phyloP scores from a whole-genome alignment of 2,329 filamentous ascomycete species.

The Gyromitra esculenta region DNA sequence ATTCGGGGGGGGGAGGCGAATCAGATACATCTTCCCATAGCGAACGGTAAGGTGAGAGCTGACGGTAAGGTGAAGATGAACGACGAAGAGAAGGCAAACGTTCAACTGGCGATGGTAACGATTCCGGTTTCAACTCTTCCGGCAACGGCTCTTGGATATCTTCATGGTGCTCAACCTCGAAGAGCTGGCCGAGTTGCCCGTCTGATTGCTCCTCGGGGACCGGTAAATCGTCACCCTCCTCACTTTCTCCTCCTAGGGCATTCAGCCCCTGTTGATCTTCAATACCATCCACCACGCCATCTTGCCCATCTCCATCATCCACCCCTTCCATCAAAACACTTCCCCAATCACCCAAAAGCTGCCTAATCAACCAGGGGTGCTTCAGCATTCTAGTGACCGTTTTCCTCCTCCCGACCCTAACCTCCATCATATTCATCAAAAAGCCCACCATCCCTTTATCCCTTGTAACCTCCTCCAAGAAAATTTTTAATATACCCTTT shows the following conservation, averaged over 20 bases:
- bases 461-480: slow-evolving; percentile 27
- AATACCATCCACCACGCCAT: slow-evolving; percentile 15
- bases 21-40: slow-evolving; percentile 26
- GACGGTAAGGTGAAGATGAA: not conserved
- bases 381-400: slow-evolving; percentile 42
- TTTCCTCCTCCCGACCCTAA: slow-evolving; percentile 39
- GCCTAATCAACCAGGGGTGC: slow-evolving; percentile 50
- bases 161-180: slow-evolving; percentile 3
- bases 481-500: slow-evolving; percentile 23
- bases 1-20: not conserved
- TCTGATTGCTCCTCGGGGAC: not conserved
- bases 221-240: not conserved
- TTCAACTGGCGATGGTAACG: not conserved
- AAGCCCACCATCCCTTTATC: slow-evolving; percentile 38
- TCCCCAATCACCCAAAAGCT: slow-evolving; percentile 50
- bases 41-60: not conserved
- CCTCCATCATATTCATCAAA: slow-evolving; percentile 48
- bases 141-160: slow-evolving; percentile 4
- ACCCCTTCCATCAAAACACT: slow-evolving; percentile 38
- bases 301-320: not conserved
- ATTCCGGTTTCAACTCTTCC: slow-evolving; percentile 4
- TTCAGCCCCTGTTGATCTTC: slow-evolving; percentile 17
- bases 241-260: not conserved
- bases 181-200: not conserved
- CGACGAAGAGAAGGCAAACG: not conserved